Base-by-base conservation (phyloP, 169 alveolate genomes). In the Eimeria brunetti region DNA sequence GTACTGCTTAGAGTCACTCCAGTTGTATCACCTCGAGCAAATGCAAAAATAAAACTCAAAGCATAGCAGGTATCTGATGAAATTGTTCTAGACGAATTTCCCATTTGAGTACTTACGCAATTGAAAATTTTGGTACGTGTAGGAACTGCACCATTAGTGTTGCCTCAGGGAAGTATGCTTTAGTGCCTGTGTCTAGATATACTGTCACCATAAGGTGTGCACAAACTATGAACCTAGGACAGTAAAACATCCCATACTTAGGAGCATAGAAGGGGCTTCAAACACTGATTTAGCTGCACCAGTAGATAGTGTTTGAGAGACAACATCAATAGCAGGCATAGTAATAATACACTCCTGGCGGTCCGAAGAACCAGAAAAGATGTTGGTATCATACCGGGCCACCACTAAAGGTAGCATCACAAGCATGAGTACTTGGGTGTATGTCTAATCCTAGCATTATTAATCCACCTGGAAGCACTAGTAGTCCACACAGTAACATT, bases 311-410 rank as follows among this genome's bases (percentile, higher is more conserved):
- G 97, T 75, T 30, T 96, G 89, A 53, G 98, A 97, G 22, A 97
- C 95, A 22, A 97, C 58, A 53, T 97, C 98, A 88, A 97, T 96
- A 46, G 94, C 98, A 44, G 98, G 98, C 33, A 97, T 62, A 49
- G 96, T 94, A 44, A 97, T 38, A 22, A 97, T 75, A 97, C 30
- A 97, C 98, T 95, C 97, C 98, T 20, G 98, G 98, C 64, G 97
- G 98, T 33, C 98, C 98, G 71, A 97, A 97, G 80, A 97, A 97
- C 97, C 98, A 97, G 64, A 97, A 97, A 44, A 97, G 60, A 96
- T 97, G 98, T 97, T 97, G 98, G 96, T 97, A 97, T 81, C 96
- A 94, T 49, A 97, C 71, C 41, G 98, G 97, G 95, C 97, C 98
- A 33, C 98, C 98, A 27, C 97, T 96, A 36, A 94, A 96, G 18